These are phyloP conservation scores for Cynanchum wilfordii DNA, from an alignment of 257 asterid species.

Conservation along the genomic window DNA sequence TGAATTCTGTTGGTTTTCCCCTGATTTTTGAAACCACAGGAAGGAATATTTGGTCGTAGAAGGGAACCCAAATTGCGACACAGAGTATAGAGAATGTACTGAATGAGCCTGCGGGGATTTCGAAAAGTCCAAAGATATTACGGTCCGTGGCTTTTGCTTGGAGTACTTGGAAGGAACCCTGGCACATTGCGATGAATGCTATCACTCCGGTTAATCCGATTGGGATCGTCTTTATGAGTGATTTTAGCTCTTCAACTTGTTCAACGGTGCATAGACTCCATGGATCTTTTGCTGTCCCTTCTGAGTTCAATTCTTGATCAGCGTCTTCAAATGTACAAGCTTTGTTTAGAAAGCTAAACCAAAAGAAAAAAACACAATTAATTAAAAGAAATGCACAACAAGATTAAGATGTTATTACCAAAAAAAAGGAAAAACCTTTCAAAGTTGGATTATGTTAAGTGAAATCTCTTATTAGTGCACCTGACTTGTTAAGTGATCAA, in stretches of 20 bases:
- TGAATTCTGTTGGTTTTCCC: slow-evolving; percentile 34
- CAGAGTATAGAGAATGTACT: slow-evolving; percentile 34
- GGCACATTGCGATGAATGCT: slow-evolving; percentile 40
- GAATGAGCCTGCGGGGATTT: slow-evolving; percentile 72
- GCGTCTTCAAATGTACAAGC: slow-evolving; percentile 56
- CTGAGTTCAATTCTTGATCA: slow-evolving; percentile 28
- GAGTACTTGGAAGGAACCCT: slow-evolving; percentile 47
- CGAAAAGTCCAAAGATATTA: slow-evolving; percentile 37
- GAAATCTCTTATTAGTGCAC: no score
- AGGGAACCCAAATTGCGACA: slow-evolving; percentile 42
- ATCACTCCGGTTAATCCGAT: slow-evolving; percentile 67
- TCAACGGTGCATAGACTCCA: slow-evolving; percentile 65
- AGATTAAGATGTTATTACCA: no score
- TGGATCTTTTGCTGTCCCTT: slow-evolving; percentile 38
- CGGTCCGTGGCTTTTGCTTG: slow-evolving; percentile 67
- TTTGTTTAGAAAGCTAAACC: slow-evolving; percentile 57
- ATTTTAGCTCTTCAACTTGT: slow-evolving; percentile 74
- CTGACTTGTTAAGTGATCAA: no score
- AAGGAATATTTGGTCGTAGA: slow-evolving; percentile 51
- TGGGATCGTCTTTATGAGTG: slow-evolving; percentile 49
- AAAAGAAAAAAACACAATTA: no score
- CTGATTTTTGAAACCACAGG: slow-evolving; percentile 51
- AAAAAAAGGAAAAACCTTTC: no score
- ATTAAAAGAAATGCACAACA: no score
- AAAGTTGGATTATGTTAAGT: no score